These are phyloP conservation scores for Austroboletus festivus DNA, from an alignment of 768 basidiomycete genomes.

Conservation along the genomic window DNA sequence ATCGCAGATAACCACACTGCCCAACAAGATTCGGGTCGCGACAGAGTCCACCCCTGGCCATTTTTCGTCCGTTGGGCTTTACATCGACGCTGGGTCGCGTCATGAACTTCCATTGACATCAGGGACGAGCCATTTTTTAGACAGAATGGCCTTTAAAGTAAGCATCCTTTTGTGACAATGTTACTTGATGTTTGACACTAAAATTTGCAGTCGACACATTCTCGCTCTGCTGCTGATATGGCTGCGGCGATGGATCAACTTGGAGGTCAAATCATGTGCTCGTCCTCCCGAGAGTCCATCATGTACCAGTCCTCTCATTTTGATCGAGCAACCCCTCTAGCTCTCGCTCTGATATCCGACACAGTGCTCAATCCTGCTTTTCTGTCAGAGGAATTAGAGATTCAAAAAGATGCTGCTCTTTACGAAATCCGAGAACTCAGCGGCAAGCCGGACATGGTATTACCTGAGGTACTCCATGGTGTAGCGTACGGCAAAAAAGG, in stretches of 20 bases:
- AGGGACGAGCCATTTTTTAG: slow-evolving; percentile 89
- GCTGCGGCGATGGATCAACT: slow-evolving; percentile 73
- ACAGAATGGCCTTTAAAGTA: slow-evolving; percentile 97
- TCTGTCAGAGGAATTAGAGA: slow-evolving; percentile 71
- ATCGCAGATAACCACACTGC: slow-evolving; percentile 75
- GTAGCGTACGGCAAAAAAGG: slow-evolving; percentile 78
- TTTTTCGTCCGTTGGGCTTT: slow-evolving; percentile 91
- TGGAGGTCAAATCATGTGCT: slow-evolving; percentile 89
- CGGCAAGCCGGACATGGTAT: slow-evolving; percentile 87
- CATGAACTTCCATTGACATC: slow-evolving; percentile 73
- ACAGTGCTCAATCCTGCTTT: slow-evolving; percentile 81
- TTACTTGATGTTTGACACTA: not conserved
- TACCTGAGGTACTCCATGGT: slow-evolving; percentile 86
- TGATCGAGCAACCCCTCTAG: slow-evolving; percentile 73
- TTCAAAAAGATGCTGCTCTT: slow-evolving; percentile 80
- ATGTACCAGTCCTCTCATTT: slow-evolving; percentile 99
- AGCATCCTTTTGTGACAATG: slow-evolving; percentile 2
- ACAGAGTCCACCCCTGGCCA: slow-evolving; percentile 90
- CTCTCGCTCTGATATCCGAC: slow-evolving; percentile 87
- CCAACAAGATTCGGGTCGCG: slow-evolving; percentile 89
- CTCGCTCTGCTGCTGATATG: slow-evolving; percentile 75
- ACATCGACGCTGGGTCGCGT: slow-evolving; percentile 89
- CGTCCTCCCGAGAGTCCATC: slow-evolving; percentile 88
- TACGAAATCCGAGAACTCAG: slow-evolving; percentile 90
- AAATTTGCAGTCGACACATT: slow-evolving; percentile 60